Evolutionary conservation across 2,329 filamentous ascomycete species (phyloP), one percentile per base, ranked within the genome.

Genomic region (Fusarium anguioides): DNA sequence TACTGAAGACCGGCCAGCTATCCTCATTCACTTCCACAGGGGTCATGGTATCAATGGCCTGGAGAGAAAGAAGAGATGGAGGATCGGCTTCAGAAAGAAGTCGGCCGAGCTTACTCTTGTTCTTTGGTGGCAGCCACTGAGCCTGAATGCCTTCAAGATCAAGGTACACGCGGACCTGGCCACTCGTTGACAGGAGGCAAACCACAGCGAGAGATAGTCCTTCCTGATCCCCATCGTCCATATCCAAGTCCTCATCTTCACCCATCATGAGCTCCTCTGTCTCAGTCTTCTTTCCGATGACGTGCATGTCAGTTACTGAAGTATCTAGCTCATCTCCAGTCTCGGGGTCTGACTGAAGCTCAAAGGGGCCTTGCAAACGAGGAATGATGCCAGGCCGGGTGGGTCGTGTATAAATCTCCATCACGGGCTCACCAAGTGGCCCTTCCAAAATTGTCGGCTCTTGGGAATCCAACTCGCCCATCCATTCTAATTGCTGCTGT

Each of bases 401-500:
- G 9, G 88, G 88, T 39, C 88, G 82, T 14, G 78, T 81, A 57
- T 85, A 90, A 17, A 90, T 81, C 68, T 89, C 86, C 3, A 81
- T 76, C 0, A 81, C 75, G 7, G 81, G 80, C 35, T 89, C 85
- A 23, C 82, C 83, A 12, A 75, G 71, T 2, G 80, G 74, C 0
- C 80, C 79, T 15, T 89, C 86, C 5, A 87, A 70, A n/a, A 86
- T 70, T 18, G 81, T 81, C 0, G 88, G 87, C 55, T 90, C 87
- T 74, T 90, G 88, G 7, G 81, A 82, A 72, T 90, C 88, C 47
- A 90, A 76, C 55, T 90, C 87, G 4, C 86, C 83, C 86, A 90
- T 90, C 88, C 88, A 90, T 51, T 88, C 84, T 8, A 90, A 79
- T 70, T 90, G 88, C 70, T 90, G 88, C 72, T 89, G 87, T 2